These are phyloP conservation scores for rapeseed (Brassica napus) DNA, from an alignment of 345 rosid genomes.

Conservation along the genomic window DNA sequence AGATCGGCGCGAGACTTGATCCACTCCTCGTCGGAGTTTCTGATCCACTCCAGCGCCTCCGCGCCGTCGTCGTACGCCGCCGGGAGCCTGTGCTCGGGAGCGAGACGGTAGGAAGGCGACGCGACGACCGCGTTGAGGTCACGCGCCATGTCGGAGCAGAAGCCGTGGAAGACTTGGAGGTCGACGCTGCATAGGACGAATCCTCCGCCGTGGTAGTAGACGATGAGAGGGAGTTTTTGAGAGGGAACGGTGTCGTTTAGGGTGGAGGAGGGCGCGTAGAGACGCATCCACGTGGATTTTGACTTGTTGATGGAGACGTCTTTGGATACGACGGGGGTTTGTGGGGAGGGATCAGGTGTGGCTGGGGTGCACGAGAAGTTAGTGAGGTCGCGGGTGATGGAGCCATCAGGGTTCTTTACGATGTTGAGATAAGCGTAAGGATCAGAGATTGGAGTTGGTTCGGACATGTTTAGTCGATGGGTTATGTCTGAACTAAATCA, in stretches of 20 bases:
- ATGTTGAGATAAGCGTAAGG: slow-evolving; percentile 39
- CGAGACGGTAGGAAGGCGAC: slow-evolving; percentile 54
- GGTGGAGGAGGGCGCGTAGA: slow-evolving; percentile 22
- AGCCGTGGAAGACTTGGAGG: slow-evolving; percentile 11
- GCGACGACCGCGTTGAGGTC: slow-evolving; percentile 45
- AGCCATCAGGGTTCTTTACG: slow-evolving; percentile 39
- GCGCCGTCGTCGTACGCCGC: slow-evolving; percentile 63
- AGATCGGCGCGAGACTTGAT: slow-evolving; percentile 41
- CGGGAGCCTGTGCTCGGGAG: slow-evolving; percentile 74
- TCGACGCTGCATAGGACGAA: slow-evolving; percentile 50
- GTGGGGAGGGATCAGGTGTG: slow-evolving; percentile 25
- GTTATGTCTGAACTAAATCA: not conserved
- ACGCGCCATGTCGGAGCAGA: slow-evolving; percentile 42
- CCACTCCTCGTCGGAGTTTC: slow-evolving; percentile 44
- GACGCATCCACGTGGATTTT: slow-evolving; percentile 36
- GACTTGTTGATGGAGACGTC: slow-evolving; percentile 24
- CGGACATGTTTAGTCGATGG: slow-evolving; percentile 5
- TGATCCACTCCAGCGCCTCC: slow-evolving; percentile 51
- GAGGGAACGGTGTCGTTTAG: not conserved
- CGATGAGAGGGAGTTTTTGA: slow-evolving; percentile 53
- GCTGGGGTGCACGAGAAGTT: slow-evolving; percentile 12
- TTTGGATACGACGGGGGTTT: slow-evolving; percentile 32
- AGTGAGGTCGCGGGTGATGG: slow-evolving; percentile 39
- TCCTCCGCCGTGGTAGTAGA: slow-evolving; percentile 68
- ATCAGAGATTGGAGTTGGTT: slow-evolving; percentile 32